These are phyloP conservation scores for Cercospora sp. DNA, from an alignment of 2,329 filamentous ascomycete species.

Conservation along the genomic window DNA sequence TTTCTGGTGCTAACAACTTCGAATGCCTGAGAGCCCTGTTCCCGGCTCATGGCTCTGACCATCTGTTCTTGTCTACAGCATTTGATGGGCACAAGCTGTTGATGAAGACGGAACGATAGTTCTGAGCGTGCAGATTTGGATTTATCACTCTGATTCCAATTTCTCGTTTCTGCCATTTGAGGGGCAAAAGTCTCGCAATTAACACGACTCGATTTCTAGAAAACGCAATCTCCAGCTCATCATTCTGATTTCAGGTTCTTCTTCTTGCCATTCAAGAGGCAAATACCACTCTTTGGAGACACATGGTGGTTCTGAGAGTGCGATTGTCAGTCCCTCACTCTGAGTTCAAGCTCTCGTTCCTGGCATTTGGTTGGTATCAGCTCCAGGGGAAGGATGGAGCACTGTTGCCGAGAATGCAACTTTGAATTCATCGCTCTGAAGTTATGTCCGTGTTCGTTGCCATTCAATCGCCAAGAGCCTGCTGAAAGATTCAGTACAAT, in stretches of 20 bases:
- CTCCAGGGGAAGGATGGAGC: not conserved
- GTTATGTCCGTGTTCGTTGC: not conserved
- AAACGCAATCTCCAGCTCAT: not conserved
- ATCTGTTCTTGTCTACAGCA: not conserved
- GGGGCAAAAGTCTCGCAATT: not conserved
- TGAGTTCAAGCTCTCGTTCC: not conserved
- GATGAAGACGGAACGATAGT: not conserved
- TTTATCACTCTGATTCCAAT: not conserved
- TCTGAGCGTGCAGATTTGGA: not conserved
- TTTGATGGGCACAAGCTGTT: not conserved
- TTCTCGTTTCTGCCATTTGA: not conserved
- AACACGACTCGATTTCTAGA: not conserved
- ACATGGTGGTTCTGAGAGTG: not conserved
- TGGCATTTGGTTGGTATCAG: not conserved
- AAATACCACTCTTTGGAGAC: not conserved
- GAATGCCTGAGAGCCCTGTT: not conserved
- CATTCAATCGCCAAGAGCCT: too few species aligned
- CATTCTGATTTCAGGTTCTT: not conserved
- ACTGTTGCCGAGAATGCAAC: not conserved
- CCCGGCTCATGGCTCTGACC: not conserved
- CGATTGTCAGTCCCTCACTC: not conserved
- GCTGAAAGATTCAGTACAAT: too few species aligned
- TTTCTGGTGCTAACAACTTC: not conserved
- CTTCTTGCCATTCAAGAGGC: not conserved
- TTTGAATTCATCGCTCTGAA: not conserved